phyloP scores from a whole-genome alignment of 345 rosid species.

The Jatropha curcas region DNA sequence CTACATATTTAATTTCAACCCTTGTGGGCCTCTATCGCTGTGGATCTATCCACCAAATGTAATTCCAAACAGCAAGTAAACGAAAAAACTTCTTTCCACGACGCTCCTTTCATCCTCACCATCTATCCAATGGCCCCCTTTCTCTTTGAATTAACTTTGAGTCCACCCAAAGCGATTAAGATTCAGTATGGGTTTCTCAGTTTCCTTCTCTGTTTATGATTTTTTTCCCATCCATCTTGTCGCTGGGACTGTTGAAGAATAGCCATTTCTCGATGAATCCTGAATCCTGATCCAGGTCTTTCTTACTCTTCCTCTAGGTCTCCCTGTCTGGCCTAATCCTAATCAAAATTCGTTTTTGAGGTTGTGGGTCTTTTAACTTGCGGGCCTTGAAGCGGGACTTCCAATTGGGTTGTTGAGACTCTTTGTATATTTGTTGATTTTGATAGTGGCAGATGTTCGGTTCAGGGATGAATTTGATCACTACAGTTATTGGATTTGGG shows the following conservation, averaged over 20 bases:
- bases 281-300: slow-evolving; percentile 29
- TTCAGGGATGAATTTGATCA: slow-evolving; percentile 50
- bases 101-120: slow-evolving; percentile 16
- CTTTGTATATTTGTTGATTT: slow-evolving; percentile 1
- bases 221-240: neutral
- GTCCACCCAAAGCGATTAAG: slow-evolving; percentile 35
- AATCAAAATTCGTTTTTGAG: neutral
- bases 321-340: neutral
- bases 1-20: neutral
- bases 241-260: neutral
- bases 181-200: slow-evolving; percentile 11
- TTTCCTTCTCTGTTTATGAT: neutral
- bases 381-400: too few species aligned
- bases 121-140: slow-evolving; percentile 1
- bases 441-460: slow-evolving; percentile 37
- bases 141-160: slow-evolving; percentile 20
- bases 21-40: slow-evolving; percentile 15
- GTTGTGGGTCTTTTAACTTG: neutral
- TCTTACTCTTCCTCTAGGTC: neutral
- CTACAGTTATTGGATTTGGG: slow-evolving; percentile 63
- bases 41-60: slow-evolving; percentile 28
- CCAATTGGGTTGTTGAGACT: neutral
- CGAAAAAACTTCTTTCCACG: slow-evolving; percentile 16
- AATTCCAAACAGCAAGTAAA: slow-evolving; percentile 28
- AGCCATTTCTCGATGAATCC: slow-evolving; percentile 21